phyloP scores from a whole-genome alignment of 352 stramenopile genomes.

The Saprolegnia diclina region DNA sequence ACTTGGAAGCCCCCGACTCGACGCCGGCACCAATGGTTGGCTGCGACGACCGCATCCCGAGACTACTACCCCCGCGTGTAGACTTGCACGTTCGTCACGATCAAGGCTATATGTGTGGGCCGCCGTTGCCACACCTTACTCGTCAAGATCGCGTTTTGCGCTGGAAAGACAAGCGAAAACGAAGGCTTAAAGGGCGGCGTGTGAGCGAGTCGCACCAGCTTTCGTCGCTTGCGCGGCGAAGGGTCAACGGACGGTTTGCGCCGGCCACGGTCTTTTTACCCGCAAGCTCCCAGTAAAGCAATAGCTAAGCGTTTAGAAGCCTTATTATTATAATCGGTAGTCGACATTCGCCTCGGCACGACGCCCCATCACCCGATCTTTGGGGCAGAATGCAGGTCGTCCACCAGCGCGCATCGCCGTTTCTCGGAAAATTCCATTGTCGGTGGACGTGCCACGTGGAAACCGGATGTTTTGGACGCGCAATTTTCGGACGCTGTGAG shows the following conservation, averaged over 20 bases:
- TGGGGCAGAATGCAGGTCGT: too few relatives aligned
- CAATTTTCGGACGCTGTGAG: too few relatives aligned
- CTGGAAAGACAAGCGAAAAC: slow-evolving; percentile 13
- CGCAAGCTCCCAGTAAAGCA: background rate
- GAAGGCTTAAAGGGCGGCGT: background rate
- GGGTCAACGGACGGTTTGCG: slow-evolving; percentile 7
- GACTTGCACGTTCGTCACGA: slow-evolving; percentile 7
- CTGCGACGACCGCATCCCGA: slow-evolving; percentile 3
- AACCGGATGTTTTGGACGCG: too few relatives aligned
- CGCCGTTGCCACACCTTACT: background rate
- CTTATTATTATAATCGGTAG: background rate
- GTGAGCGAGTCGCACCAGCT: background rate
- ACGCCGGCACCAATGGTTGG: background rate
- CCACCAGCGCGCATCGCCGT: too few relatives aligned
- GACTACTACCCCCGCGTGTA: background rate
- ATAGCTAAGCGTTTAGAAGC: background rate
- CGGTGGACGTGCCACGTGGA: too few relatives aligned
- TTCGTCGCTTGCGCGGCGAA: background rate
- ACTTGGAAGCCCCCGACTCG: background rate
- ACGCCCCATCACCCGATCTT: too few relatives aligned
- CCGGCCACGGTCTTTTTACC: background rate
- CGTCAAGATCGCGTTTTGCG: slow-evolving; percentile 8
- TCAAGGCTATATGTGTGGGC: slow-evolving; percentile 5
- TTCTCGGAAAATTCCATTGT: too few relatives aligned
- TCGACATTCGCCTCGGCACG: too few relatives aligned